A percentile compares a stretch with the other conserved stretches of the same genome.
phyloP scores from a whole-genome alignment of 1,284 basidiomycete species.

The Papiliotrema terrestris region DNA sequence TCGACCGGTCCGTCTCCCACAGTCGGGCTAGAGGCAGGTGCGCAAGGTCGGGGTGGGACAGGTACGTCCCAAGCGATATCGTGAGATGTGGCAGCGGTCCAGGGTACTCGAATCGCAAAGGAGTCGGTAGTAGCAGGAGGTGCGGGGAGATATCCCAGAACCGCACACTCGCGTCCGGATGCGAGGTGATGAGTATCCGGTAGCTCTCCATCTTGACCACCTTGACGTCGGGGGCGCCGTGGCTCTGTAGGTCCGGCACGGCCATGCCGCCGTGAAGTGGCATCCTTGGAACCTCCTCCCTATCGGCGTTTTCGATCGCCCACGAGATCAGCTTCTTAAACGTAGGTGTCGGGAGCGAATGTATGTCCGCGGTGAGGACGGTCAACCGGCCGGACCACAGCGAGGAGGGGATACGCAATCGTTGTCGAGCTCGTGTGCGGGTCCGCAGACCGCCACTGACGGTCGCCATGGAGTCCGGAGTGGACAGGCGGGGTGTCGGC shows the following conservation, averaged over 20 bases:
- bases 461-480: constrained; percentile 23
- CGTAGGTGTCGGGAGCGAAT: constrained; percentile 36
- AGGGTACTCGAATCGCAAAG: constrained; percentile 57
- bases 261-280: constrained; percentile 45
- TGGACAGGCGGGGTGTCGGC: constrained; percentile 19
- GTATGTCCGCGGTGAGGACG: constrained; percentile 40
- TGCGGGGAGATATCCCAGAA: constrained; percentile 60
- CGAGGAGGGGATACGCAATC: constrained; percentile 36
- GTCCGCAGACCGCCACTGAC: not conserved
- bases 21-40: constrained; percentile 43
- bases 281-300: constrained; percentile 37
- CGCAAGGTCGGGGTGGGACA: constrained; percentile 38
- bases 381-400: constrained; percentile 41
- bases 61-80: constrained; percentile 58
- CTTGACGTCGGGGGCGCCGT: constrained; percentile 43
- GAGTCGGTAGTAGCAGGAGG: constrained; percentile 55
- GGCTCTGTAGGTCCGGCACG: constrained; percentile 42
- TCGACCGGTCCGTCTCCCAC: constrained; percentile 40
- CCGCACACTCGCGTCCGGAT: constrained; percentile 61
- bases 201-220: constrained; percentile 56
- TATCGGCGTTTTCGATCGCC: constrained; percentile 34
- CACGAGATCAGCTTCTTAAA: constrained; percentile 45
- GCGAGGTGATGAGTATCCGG: constrained; percentile 64
- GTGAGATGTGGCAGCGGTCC: constrained; percentile 60
- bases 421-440: constrained; percentile 12